Percentiles rank a stretch among this genome's conserved stretches.
phyloP scores from a whole-genome alignment of 2,329 filamentous ascomycete genomes.

The Paraconiothyrium brasiliense region DNA sequence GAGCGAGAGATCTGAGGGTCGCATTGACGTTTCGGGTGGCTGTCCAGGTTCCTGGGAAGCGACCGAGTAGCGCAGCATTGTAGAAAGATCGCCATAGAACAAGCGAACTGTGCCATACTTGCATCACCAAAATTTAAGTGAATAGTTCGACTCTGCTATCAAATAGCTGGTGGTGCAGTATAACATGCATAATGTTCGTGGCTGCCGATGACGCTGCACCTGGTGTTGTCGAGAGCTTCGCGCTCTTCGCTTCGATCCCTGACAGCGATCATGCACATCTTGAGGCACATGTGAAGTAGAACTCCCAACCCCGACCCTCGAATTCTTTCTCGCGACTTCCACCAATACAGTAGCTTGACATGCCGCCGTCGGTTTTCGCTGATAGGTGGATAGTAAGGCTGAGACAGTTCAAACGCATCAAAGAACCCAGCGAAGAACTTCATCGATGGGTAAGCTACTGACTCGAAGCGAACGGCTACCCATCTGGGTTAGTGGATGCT shows the following conservation, averaged over 20 bases:
- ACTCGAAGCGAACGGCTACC: neutral
- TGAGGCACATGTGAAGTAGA: conserved; percentile 29
- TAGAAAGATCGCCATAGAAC: neutral
- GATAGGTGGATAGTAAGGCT: neutral
- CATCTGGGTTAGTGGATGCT: too few species aligned
- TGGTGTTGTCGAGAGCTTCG: neutral
- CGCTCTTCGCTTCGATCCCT: conserved; percentile 21
- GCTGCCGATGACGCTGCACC: neutral
- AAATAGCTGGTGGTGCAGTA: neutral
- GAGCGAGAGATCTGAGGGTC: conserved; percentile 28
- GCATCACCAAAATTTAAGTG: neutral
- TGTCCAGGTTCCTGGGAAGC: conserved; percentile 14
- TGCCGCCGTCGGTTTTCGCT: conserved; percentile 1
- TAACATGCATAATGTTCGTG: neutral
- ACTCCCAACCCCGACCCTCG: conserved; percentile 2
- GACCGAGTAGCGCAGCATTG: neutral
- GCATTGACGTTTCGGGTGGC: conserved; percentile 35
- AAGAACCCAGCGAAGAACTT: conserved; percentile 18
- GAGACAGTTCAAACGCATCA: conserved; percentile 24
- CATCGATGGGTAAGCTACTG: neutral
- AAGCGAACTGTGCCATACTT: too few species aligned
- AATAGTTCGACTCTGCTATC: neutral
- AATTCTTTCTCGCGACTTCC: conserved; percentile 10
- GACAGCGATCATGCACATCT: conserved; percentile 28
- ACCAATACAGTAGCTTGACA: conserved; percentile 19